Evolutionary conservation across 2,329 filamentous ascomycete genomes (phyloP).

Genomic region (Achaetomium macrosporum): DNA sequence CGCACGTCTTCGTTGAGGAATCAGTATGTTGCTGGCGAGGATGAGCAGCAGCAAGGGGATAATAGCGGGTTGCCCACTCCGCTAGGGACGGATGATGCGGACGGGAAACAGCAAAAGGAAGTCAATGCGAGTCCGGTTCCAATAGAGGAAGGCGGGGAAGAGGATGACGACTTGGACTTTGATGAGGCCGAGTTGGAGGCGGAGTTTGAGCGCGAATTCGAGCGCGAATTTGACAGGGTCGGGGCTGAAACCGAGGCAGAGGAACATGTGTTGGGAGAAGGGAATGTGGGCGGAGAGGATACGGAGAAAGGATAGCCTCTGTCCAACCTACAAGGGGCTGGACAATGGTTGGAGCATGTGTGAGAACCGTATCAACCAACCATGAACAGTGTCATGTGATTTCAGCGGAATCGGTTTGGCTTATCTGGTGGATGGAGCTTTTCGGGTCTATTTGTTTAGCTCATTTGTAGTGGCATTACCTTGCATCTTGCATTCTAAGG

Average conservation of each 20-base stretch:
- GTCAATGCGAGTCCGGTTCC: slow-evolving; percentile 23
- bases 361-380: too few species aligned
- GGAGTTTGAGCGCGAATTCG: slow-evolving; percentile 57
- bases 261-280: background rate
- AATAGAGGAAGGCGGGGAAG: slow-evolving; percentile 34
- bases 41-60: background rate
- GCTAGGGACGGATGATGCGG: slow-evolving; percentile 39
- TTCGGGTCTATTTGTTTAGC: background rate
- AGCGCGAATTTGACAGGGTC: slow-evolving; percentile 32
- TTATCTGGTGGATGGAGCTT: slow-evolving; percentile 1
- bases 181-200: slow-evolving; percentile 55
- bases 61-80: slow-evolving; percentile 36
- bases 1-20: slow-evolving; percentile 43
- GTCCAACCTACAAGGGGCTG: too few species aligned
- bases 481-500: background rate
- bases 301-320: slow-evolving; percentile 15
- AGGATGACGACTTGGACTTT: slow-evolving; percentile 20
- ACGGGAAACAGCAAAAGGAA: slow-evolving; percentile 25
- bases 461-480: background rate
- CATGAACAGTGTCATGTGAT: too few species aligned
- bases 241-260: slow-evolving; percentile 14
- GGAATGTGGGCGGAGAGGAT: background rate
- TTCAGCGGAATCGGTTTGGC: background rate
- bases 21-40: slow-evolving; percentile 20
- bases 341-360: too few species aligned